These are phyloP conservation scores for Climacium dendroides DNA, from an alignment of 225 moss, liverwort and hornwort species.

Conservation along the genomic window DNA sequence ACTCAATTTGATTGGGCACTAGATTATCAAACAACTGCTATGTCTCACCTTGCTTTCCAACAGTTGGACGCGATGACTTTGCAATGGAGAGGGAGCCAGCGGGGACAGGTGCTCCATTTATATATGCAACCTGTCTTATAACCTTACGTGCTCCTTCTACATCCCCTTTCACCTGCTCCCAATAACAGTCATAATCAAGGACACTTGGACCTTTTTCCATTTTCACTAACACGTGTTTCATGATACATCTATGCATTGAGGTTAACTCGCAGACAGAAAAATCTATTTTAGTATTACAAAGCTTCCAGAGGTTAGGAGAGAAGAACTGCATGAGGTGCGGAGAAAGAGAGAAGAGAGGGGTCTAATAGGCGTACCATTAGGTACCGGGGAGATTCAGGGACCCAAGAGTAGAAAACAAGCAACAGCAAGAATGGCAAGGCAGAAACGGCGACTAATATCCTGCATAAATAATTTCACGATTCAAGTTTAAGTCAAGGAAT, in stretches of 20 bases:
- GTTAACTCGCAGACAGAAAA: not conserved
- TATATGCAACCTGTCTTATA: constrained; percentile 48
- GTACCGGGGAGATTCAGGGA: constrained; percentile 91
- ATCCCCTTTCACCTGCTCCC: constrained; percentile 76
- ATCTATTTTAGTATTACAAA: not conserved
- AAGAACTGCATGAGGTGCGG: not conserved
- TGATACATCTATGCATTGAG: not conserved
- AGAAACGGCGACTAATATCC: constrained; percentile 75
- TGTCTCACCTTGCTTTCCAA: constrained; percentile 11
- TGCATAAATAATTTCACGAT: constrained; percentile 5
- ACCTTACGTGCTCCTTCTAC: constrained; percentile 57
- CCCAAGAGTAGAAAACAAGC: constrained; percentile 60
- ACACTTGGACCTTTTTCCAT: not conserved
- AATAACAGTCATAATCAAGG: not conserved
- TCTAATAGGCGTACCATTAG: constrained; percentile 50
- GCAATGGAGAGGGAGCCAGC: constrained; percentile 38
- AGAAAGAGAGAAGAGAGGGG: not conserved
- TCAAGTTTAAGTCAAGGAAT: not conserved
- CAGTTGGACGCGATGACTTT: not conserved
- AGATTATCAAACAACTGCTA: not conserved
- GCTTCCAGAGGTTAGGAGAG: not conserved
- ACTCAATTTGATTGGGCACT: not conserved
- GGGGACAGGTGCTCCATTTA: constrained; percentile 55
- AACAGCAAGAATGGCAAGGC: constrained; percentile 73
- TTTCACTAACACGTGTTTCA: not conserved